Evolutionary conservation across 2,329 filamentous ascomycete genomes (phyloP), one percentile per base, ranked within the genome.

Genomic region (Scedosporium minutisporum): DNA sequence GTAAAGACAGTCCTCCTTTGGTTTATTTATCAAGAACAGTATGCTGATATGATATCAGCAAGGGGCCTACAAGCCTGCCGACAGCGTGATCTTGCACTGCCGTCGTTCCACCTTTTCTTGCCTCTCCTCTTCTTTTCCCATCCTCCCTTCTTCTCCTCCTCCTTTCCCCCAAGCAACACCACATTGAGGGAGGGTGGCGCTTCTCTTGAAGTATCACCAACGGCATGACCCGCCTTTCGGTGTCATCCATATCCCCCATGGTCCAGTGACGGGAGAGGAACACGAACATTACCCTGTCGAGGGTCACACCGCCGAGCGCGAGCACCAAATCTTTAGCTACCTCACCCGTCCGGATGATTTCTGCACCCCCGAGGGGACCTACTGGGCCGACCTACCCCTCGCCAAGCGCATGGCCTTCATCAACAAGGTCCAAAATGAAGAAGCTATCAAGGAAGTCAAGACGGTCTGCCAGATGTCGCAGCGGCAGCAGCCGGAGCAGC

Each of bases 361-460:
- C 66, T 97, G 93, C 77, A 90, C 89, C 63, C 76, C 82, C 62
- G 85, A 93, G 21, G 93, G 93, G 65, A 82, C 85, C 67, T 97
- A 97, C 82, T 97, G 93, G 93, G 93, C 93, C 41, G 93, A 97
- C 72, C 79, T 97, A 69, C 86, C 88, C 21, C 71, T 91, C 60
- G 69, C 74, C 64, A 76, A 93, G 78, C 87, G 90, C 65, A 72
- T 90, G 70, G 79, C 80, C 66, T 97, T 97, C 71, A 88, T 96
- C 71, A 80, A 78, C 72, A 82, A 84, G 64, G 86, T 92, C 72
- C 88, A 97, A 74, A 80, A 79, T 64, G 77, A 79, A 55, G 93
- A 96, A 74, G 79, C 88, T 61, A 80, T 77, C 67, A 79, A 81
- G 62, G 93, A 97, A 77, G 77, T 89, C 48, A 71, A 69, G 23